Percentiles rank a stretch among this genome's conserved stretches.
Evolutionary conservation across 768 basidiomycete genomes (phyloP).

Genomic region (Boletus edulis): DNA sequence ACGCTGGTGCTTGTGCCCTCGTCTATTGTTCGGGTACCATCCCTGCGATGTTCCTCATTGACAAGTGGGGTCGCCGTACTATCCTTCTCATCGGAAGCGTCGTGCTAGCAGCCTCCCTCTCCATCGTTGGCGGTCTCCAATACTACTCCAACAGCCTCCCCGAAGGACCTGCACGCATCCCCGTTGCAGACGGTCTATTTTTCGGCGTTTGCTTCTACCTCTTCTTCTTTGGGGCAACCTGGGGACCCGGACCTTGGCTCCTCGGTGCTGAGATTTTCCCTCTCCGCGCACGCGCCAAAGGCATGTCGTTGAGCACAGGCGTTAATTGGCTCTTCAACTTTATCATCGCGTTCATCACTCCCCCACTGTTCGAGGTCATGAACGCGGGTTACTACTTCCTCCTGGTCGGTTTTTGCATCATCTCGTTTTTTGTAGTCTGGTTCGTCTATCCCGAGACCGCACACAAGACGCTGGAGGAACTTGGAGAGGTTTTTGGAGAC

Average conservation of each 20-base stretch:
- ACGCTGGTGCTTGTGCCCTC: slow-evolving; percentile 45
- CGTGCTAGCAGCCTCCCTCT: slow-evolving; percentile 43
- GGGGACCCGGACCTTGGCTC: slow-evolving; percentile 55
- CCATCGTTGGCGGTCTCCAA: slow-evolving; percentile 53
- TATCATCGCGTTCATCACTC: slow-evolving; percentile 47
- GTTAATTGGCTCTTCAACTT: slow-evolving; percentile 36
- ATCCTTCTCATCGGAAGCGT: slow-evolving; percentile 49
- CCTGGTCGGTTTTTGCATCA: slow-evolving; percentile 43
- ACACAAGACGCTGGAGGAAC: slow-evolving; percentile 45
- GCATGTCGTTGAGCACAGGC: slow-evolving; percentile 36
- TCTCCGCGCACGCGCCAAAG: slow-evolving; percentile 37
- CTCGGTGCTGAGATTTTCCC: slow-evolving; percentile 52
- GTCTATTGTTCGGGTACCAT: slow-evolving; percentile 50
- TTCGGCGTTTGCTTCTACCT: slow-evolving; percentile 55
- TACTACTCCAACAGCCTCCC: slow-evolving; percentile 40
- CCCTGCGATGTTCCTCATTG: slow-evolving; percentile 53
- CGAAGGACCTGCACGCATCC: slow-evolving; percentile 27
- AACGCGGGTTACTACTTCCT: slow-evolving; percentile 51
- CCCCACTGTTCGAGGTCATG: slow-evolving; percentile 56
- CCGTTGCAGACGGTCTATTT: slow-evolving; percentile 37
- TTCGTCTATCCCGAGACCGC: slow-evolving; percentile 51
- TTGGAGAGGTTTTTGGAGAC: slow-evolving; percentile 49
- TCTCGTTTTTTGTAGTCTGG: slow-evolving; percentile 46
- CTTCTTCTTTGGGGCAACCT: slow-evolving; percentile 56
- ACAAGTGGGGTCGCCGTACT: slow-evolving; percentile 48